Base-by-base conservation (phyloP, 805 yeast genomes). In the Grigorovia yakushimaensis region DNA sequence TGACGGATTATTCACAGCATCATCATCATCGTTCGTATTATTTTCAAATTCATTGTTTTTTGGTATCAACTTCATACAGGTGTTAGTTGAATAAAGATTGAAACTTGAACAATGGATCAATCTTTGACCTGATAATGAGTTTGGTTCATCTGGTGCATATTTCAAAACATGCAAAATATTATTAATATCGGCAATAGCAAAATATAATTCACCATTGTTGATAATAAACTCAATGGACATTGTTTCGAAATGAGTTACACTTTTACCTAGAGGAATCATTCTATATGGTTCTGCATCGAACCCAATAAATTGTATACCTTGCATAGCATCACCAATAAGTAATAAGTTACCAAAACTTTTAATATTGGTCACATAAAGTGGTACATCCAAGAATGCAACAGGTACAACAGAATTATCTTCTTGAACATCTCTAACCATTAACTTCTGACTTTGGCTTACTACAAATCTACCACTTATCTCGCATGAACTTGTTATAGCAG, bases 251-350 rank as follows among this genome's bases (percentile, higher is more conserved):
- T 73, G 65, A 22, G 77, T 73, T 19, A 77, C 71, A 61, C 89
- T 95, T 59, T 83, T 85, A 8, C 95, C 89, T 45, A 93, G 64
- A 48, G 76, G 64, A 17, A 88, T 71, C 81, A 91, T 80, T 53
- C 96, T 70, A 62, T 86, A 89, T 0, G 99, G 99, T 57, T 91
- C 96, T 2, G 94, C 91, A 62, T 88, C 95, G 66, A 88, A 89
- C 1, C 97, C 97, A 24, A 82, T 80, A 48, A 93, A 71, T 71
- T 88, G 80, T 4, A 87, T 72, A 4, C 68, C 70, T 55, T 85
- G 83, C 65, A 80, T 72, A 0, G 86, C 70, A 64, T 93, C 98
- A 18, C 95, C 95, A 17, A 88, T 65, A 1, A 88, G 57, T n/a
- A 91, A 61, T 56, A 91, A 67, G 61, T 89, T 87, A 38, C 94